Evolutionary conservation across 2,329 filamentous ascomycete species (phyloP).

Genomic region (Aspergillus melleus): DNA sequence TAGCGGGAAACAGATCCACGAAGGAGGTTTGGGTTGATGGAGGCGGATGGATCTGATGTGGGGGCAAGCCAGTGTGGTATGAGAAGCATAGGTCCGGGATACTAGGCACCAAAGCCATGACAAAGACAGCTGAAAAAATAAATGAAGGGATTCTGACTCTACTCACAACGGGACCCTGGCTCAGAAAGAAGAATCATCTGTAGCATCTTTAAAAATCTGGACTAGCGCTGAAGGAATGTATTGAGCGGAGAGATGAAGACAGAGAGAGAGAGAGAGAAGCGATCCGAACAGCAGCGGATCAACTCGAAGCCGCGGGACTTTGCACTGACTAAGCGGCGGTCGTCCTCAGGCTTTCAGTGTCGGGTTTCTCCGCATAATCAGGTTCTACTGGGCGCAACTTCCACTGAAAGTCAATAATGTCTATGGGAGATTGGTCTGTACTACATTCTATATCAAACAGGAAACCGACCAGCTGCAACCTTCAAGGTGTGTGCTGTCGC

Average conservation of each 20-base stretch:
- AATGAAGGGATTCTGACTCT: neutral
- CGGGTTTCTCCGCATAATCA: neutral
- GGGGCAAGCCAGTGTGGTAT: slow-evolving; percentile 20
- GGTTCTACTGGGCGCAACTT: neutral
- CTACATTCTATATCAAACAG: slow-evolving; percentile 8
- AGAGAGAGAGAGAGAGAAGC: slow-evolving; percentile 8
- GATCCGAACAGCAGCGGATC: slow-evolving; percentile 19
- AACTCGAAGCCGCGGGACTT: slow-evolving; percentile 20
- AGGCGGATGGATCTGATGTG: slow-evolving; percentile 32
- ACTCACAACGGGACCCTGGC: slow-evolving; percentile 24
- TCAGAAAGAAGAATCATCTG: slow-evolving; percentile 22
- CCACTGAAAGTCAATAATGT: neutral
- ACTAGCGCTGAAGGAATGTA: slow-evolving; percentile 8
- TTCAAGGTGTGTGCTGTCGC: slow-evolving; percentile 5
- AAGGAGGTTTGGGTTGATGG: slow-evolving; percentile 29
- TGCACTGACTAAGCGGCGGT: slow-evolving; percentile 19
- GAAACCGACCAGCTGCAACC: neutral
- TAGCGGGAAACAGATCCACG: slow-evolving; percentile 23
- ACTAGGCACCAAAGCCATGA: slow-evolving; percentile 7
- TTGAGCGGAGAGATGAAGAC: slow-evolving; percentile 7
- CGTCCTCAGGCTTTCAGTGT: neutral
- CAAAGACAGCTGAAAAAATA: neutral
- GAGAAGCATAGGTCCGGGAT: slow-evolving; percentile 10
- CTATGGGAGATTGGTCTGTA: slow-evolving; percentile 4
- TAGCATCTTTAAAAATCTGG: slow-evolving; percentile 23